Evolutionary conservation across 2,329 filamentous ascomycete genomes (phyloP).

Genomic region (Clonostachys rosea): DNA sequence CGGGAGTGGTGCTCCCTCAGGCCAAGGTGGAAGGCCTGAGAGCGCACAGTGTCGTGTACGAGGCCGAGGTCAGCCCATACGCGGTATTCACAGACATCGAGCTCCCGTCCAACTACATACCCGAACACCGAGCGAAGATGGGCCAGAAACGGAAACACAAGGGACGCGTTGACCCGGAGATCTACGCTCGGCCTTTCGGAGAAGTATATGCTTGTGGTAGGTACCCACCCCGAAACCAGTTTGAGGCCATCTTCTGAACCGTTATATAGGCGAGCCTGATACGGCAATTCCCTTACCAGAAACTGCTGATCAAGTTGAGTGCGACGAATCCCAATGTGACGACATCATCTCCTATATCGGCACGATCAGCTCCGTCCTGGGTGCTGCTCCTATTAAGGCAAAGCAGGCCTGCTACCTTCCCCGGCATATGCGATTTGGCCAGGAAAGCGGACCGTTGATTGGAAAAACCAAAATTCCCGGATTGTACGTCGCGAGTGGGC

Average conservation of each 20-base stretch:
- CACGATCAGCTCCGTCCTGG: constrained; percentile 60
- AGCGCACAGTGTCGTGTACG: constrained; percentile 63
- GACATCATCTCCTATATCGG: constrained; percentile 78
- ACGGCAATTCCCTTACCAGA: constrained; percentile 67
- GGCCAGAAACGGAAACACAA: constrained; percentile 49
- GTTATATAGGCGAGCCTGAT: constrained; percentile 65
- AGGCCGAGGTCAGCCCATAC: constrained; percentile 64
- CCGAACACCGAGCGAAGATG: constrained; percentile 38
- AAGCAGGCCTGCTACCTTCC: constrained; percentile 94
- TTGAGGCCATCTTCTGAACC: neutral
- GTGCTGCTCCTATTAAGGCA: constrained; percentile 63
- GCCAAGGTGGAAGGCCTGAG: constrained; percentile 54
- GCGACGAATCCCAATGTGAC: constrained; percentile 73
- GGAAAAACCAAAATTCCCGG: constrained; percentile 71
- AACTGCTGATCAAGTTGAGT: constrained; percentile 69
- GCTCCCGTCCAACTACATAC: constrained; percentile 61
- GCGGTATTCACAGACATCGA: constrained; percentile 84
- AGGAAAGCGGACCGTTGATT: constrained; percentile 66
- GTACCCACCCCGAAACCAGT: constrained; percentile 7
- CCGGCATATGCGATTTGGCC: constrained; percentile 60
- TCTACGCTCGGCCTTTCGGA: constrained; percentile 83
- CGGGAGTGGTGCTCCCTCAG: constrained; percentile 50
- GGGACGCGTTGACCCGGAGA: constrained; percentile 76
- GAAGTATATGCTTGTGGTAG: constrained; percentile 90
- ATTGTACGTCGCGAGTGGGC: constrained; percentile 77